Evolutionary conservation across 495 filamentous ascomycete species (phyloP).

Genomic region (Penicillium roqueforti): DNA sequence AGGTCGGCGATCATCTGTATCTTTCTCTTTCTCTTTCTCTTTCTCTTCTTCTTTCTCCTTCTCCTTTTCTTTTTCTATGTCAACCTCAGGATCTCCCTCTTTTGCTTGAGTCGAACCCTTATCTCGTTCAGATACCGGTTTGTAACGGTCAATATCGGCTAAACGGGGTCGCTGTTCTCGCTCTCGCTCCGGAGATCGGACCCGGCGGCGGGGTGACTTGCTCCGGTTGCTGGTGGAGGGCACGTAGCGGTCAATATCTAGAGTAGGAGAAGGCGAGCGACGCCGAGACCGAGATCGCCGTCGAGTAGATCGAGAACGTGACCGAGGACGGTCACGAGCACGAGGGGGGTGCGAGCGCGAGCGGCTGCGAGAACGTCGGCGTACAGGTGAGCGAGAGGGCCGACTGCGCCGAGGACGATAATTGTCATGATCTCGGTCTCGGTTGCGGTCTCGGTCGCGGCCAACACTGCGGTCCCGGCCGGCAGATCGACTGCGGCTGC

Average conservation of each 20-base stretch:
- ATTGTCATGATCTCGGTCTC: constrained; percentile 26
- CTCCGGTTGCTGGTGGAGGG: constrained; percentile 43
- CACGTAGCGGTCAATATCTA: constrained; percentile 51
- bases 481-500: constrained; percentile 39
- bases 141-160: constrained; percentile 52
- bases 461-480: constrained; percentile 30
- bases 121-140: constrained; percentile 41
- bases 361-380: constrained; percentile 15
- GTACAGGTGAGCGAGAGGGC: constrained; percentile 23
- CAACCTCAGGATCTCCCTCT: neutral
- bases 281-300: constrained; percentile 28
- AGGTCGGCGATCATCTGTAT: constrained; percentile 19
- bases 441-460: constrained; percentile 34
- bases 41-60: constrained; percentile 2
- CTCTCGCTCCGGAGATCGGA: constrained; percentile 36
- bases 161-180: constrained; percentile 19
- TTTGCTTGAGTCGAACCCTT: constrained; percentile 16
- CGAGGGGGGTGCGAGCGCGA: constrained; percentile 16
- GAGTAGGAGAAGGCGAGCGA: constrained; percentile 30
- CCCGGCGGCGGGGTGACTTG: constrained; percentile 42
- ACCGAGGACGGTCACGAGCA: constrained; percentile 20
- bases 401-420: constrained; percentile 27
- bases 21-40: constrained; percentile 16
- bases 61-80: neutral
- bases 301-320: constrained; percentile 15